Evolutionary conservation across 2,329 filamentous ascomycete species (phyloP).

Genomic region (Bipolaris zeicola): DNA sequence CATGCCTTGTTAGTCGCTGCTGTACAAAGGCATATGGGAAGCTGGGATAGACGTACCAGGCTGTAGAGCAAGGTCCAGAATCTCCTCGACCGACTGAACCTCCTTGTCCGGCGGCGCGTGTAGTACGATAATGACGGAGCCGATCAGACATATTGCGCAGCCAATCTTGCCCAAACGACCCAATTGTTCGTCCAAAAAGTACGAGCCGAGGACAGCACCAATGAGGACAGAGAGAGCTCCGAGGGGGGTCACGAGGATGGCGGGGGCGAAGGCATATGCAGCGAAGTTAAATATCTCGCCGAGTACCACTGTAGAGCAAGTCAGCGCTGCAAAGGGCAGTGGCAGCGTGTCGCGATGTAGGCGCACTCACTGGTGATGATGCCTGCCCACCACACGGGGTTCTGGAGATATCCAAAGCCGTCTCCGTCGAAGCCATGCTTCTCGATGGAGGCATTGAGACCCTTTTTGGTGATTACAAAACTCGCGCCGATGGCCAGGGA

Average conservation of each 20-base stretch:
- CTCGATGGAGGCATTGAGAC: slow-evolving; percentile 87
- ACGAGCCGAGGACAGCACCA: slow-evolving; percentile 90
- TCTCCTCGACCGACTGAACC: slow-evolving; percentile 88
- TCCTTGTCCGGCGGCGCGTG: slow-evolving; percentile 95
- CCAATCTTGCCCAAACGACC: slow-evolving; percentile 92
- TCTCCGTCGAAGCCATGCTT: slow-evolving; percentile 96
- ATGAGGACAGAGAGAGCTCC: slow-evolving; percentile 94
- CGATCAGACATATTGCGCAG: slow-evolving; percentile 94
- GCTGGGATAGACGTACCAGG: slow-evolving; percentile 69
- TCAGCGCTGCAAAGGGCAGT: slow-evolving; percentile 17
- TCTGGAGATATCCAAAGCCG: slow-evolving; percentile 90
- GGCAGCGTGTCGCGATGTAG: neutral
- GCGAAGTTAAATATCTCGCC: slow-evolving; percentile 98
- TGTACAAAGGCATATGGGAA: neutral
- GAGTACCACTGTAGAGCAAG: slow-evolving; percentile 70
- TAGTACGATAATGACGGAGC: slow-evolving; percentile 94
- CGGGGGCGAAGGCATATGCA: slow-evolving; percentile 96
- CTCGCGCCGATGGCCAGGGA: slow-evolving; percentile 67
- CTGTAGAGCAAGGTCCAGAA: slow-evolving; percentile 86
- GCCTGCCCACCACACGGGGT: slow-evolving; percentile 96
- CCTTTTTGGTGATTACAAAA: slow-evolving; percentile 99
- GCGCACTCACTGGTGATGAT: slow-evolving; percentile 77
- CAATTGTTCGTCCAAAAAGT: slow-evolving; percentile 88
- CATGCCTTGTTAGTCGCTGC: slow-evolving; percentile 17
- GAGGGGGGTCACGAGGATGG: slow-evolving; percentile 95